Conservation (phyloP, 2,329 filamentous ascomycete species). For the Emergomyces africanus region DNA sequence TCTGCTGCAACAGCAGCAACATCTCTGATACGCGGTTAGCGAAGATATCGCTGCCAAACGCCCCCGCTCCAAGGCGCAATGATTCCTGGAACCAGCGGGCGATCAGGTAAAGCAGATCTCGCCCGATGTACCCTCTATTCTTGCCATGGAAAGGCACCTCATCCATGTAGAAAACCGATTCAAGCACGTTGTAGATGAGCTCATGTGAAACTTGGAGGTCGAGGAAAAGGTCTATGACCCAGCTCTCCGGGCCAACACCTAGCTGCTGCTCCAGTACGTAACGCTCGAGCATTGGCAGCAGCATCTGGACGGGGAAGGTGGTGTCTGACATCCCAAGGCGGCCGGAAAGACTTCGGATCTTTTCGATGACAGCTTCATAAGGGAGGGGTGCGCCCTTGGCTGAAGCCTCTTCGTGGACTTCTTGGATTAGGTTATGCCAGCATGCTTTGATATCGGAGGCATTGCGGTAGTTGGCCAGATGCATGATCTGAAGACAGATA, state of each 20-base stretch:
- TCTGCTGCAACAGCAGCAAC: constrained; percentile 32
- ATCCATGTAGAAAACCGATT: constrained; percentile 55
- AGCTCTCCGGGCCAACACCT: constrained; percentile 36
- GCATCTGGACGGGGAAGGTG: constrained; percentile 41
- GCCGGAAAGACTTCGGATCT: constrained; percentile 44
- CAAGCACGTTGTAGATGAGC: constrained; percentile 47
- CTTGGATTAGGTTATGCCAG: constrained; percentile 70
- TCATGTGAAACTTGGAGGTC: constrained; percentile 51
- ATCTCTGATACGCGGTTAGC: constrained; percentile 36
- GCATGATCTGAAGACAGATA: constrained; percentile 83
- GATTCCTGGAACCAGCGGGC: constrained; percentile 49
- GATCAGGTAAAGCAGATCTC: constrained; percentile 50
- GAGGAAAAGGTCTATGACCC: constrained; percentile 54
- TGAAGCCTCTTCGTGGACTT: constrained; percentile 48
- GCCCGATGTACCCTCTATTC: constrained; percentile 44
- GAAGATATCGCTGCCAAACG: constrained; percentile 50
- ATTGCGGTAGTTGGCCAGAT: constrained; percentile 82
- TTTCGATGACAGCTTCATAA: constrained; percentile 39
- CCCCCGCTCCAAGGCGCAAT: constrained; percentile 38
- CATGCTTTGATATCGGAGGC: constrained; percentile 69
- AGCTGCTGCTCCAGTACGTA: constrained; percentile 40
- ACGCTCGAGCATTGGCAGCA: constrained; percentile 44
- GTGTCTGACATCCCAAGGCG: constrained; percentile 44
- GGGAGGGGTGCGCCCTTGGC: constrained; percentile 30
- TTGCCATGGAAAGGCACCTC: constrained; percentile 50